Conservation (phyloP, 2,329 filamentous ascomycete species). For the Colletotrichum somersetense region DNA sequence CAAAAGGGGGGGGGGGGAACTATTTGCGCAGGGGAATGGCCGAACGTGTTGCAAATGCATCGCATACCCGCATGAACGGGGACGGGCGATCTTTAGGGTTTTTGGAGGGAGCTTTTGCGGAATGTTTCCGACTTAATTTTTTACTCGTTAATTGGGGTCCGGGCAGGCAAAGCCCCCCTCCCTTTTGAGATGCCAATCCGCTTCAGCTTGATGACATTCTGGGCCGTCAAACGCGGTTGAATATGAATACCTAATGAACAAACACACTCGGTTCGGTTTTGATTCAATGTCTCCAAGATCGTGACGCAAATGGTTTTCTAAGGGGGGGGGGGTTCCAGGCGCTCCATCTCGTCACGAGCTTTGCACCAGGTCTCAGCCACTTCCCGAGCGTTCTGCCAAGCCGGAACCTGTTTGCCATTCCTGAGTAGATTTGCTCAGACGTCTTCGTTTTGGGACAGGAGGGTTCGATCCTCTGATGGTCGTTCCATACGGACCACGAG, state of each 20-base stretch:
- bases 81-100: conserved; percentile 7
- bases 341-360: background rate
- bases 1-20: too few species aligned
- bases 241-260: background rate
- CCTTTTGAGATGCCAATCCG: background rate
- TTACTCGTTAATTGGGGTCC: background rate
- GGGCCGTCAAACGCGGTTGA: background rate
- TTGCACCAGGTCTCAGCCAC: too few species aligned
- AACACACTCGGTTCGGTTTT: background rate
- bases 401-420: background rate
- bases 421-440: background rate
- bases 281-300: background rate
- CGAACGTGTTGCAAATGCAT: background rate
- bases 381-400: background rate
- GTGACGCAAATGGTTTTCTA: background rate
- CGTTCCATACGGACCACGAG: background rate
- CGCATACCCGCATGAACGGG: conserved; percentile 11
- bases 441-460: background rate
- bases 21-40: background rate
- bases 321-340: too few species aligned
- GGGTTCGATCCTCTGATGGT: background rate
- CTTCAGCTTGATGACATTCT: background rate
- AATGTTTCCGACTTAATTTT: background rate
- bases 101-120: conserved; percentile 12
- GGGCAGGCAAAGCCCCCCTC: background rate